These are phyloP conservation scores for Penicillium glabrum DNA, from an alignment of 2,329 filamentous ascomycete species.

Conservation along the genomic window DNA sequence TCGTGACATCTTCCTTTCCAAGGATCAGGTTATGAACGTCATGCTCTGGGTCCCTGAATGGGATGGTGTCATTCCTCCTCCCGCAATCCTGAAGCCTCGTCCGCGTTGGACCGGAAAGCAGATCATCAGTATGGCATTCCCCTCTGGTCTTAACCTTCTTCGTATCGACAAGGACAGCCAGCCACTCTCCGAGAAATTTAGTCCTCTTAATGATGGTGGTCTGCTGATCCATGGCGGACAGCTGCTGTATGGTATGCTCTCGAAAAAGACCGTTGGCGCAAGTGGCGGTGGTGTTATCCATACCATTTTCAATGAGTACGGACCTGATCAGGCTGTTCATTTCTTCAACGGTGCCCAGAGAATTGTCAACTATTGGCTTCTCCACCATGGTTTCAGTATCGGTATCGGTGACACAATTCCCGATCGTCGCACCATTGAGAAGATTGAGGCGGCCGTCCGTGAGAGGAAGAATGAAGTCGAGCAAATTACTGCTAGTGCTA, in stretches of 20 bases:
- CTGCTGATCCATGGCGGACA: conserved; percentile 83
- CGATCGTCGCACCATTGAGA: conserved; percentile 77
- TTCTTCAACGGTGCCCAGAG: conserved; percentile 97
- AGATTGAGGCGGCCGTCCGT: conserved; percentile 79
- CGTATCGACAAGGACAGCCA: conserved; percentile 63
- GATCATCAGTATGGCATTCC: conserved; percentile 90
- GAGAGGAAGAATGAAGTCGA: conserved; percentile 80
- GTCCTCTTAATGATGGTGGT: conserved; percentile 71
- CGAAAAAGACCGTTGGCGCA: conserved; percentile 93
- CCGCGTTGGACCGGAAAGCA: conserved; percentile 99
- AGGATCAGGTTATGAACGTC: conserved; percentile 92
- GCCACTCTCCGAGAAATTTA: conserved; percentile 53
- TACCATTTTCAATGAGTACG: conserved; percentile 93
- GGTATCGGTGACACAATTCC: conserved; percentile 98
- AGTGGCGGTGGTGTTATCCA: conserved; percentile 89
- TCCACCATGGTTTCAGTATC: conserved; percentile 96
- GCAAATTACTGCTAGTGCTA: conserved; percentile 72
- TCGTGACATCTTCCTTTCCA: conserved; percentile 85
- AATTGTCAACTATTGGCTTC: conserved; percentile 94
- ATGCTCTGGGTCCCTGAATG: conserved; percentile 97
- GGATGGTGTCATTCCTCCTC: conserved; percentile 91
- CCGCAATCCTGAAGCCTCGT: conserved; percentile 88
- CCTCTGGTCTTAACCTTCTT: conserved; percentile 76
- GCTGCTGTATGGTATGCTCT: conserved; percentile 84
- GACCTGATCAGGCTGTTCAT: conserved; percentile 78